phyloP scores from a whole-genome alignment of 768 basidiomycete genomes.

The Termitomyces sp. region DNA sequence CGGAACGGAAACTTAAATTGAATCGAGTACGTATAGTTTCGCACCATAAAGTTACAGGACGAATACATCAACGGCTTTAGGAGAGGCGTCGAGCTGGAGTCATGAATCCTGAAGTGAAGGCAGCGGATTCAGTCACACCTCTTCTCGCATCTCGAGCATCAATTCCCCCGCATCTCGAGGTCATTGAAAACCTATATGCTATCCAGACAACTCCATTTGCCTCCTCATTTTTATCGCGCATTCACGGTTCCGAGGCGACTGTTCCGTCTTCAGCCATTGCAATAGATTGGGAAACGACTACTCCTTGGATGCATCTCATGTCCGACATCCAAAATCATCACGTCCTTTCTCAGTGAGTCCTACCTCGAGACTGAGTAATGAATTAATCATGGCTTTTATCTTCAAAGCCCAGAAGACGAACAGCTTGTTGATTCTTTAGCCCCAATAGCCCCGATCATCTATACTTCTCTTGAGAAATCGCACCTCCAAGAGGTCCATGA shows the following conservation, averaged over 20 bases:
- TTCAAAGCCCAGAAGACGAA: conserved; percentile 50
- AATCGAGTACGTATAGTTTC: conserved; percentile 26
- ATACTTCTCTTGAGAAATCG: conserved; percentile 48
- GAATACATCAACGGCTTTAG: conserved; percentile 17
- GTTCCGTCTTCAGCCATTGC: conserved; percentile 38
- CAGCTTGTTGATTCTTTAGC: conserved; percentile 32
- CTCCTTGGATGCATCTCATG: conserved; percentile 78
- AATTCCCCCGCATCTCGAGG: conserved; percentile 23
- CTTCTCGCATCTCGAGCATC: conserved; percentile 22
- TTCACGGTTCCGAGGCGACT: conserved; percentile 37
- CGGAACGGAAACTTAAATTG: conserved; percentile 41
- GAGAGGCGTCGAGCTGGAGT: conserved; percentile 23
- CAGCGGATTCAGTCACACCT: conserved; percentile 26
- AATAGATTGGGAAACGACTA: conserved; percentile 65
- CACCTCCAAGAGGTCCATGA: conserved; percentile 73
- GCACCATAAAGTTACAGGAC: neutral
- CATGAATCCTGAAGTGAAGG: conserved; percentile 14
- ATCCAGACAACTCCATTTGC: conserved; percentile 63
- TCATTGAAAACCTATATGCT: conserved; percentile 45
- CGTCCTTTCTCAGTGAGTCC: conserved; percentile 50
- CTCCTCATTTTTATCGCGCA: conserved; percentile 60
- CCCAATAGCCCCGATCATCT: conserved; percentile 61
- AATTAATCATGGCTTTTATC: conserved; percentile 1
- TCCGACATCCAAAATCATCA: conserved; percentile 65
- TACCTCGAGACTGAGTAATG: neutral